Evolutionary conservation across 768 basidiomycete species (phyloP), one percentile per base, ranked within the genome.

Genomic region (Podaxis carcinomalis): DNA sequence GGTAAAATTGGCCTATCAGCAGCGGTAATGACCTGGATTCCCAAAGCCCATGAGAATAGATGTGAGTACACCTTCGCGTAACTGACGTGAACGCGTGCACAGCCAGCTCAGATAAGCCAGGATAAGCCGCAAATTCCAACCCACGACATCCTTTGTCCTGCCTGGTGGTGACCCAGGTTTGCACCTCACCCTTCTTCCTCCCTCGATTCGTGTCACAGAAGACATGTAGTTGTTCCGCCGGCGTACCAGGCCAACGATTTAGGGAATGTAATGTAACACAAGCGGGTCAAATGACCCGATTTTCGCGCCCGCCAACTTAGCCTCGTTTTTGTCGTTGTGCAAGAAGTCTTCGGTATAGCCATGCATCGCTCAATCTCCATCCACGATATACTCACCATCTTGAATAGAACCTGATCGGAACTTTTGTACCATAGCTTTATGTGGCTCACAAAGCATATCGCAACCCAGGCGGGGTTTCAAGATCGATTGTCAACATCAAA

Each of bases 171-270:
- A 51, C 40, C 19, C 37, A 54, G 36, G 52, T 28, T 21, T 23
- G 36, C 37, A 21, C 14, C 52, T 19, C 19, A n/a, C 52, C 40
- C 28, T 46, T 32, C 32, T 32, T 46, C 21, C 35, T 36, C 59
- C 51, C 51, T 60, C 51, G 51, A 53, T 47, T 35, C 51, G 51
- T 60, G 59, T 46, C 59, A 53, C 59, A 54, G 28, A 52, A 60
- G 28, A 32, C 36, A 23, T 42, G 28, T 46, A 40, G 21, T 53
- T 53, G 39, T 51, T 59, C 58, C 58, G 58, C 27, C 58, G 51
- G 58, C 39, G 37, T 11, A n/a, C 19, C 19, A n/a, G 21, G 2
- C 11, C 42, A 6, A 44, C 42, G n/a, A 14, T 7, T 44, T 44
- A 21, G 42, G 42, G 6, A 44, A 5, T n/a, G 19, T 44, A 44